Base-by-base conservation (phyloP, 306 rosid species). In the Begonia masoniana region DNA sequence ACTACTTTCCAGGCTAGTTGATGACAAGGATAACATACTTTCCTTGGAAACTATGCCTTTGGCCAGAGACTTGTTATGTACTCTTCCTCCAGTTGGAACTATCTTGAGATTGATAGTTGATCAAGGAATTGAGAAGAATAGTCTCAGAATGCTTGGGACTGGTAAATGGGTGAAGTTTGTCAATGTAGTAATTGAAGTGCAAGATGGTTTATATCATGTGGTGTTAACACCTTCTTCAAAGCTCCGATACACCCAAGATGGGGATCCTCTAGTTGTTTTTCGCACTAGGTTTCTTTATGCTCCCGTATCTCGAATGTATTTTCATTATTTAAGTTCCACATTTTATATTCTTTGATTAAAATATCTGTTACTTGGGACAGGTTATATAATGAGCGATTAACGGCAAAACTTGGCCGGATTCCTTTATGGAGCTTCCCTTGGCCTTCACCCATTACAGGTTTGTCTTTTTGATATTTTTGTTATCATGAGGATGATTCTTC, bases 141-240 rank as follows among this genome's bases (percentile, higher is more conserved):
- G 56, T 52, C 59, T 78, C 19, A 41, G 13, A 54, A 49, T 57
- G 62, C 71, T 75, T 53, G 48, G 53, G 3, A 15, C 47, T 50
- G 85, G 70, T 13, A 58, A 69, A 59, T 91, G 96, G 97, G 56
- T 75, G 21, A 81, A 81, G 51, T 24, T 83, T 63, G 23, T 70
- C 54, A 69, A 83, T 45, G 7, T 91, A 51, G 45, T 10, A 9
- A 71, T 78, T 17, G 74, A 75, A 60, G 75, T 76, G 59, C 54
- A 47, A 26, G 69, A 56, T 41, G 88, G 97, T 62, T 58, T 75
- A 10, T 85, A 84, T 83, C 54, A n/a, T 54, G 79, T 78, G 31
- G 51, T 71, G n/a, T 55, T 85, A 60, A 77, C 74, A 11, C 52
- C 64, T 7, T 60, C 10, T 23, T 52, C 96, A 39, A 85, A 66